Base-by-base conservation (phyloP, 1,139 yeast genomes). In the Suhomyces terraborum region DNA sequence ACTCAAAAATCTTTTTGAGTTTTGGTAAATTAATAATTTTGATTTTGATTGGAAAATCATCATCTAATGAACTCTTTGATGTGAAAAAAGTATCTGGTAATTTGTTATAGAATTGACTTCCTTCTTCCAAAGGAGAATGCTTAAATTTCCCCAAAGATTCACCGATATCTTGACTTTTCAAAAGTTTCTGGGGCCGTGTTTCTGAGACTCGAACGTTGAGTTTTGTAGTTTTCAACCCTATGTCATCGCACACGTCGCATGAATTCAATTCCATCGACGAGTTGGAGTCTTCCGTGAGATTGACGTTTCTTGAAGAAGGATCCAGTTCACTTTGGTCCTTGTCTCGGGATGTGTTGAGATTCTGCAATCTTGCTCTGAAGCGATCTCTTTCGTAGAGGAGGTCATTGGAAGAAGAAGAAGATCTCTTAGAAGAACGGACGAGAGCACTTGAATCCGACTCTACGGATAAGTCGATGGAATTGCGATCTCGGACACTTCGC, bases 371-470 rank as follows among this genome's bases (percentile, higher is more conserved):
- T 6, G 77, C 75, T 36, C 73, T 53, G 45, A 72, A 72, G 30
- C 77, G 53, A 46, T 72, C 78, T 32, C 78, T 52, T 49, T 73
- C 77, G 49, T 68, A 68, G 9, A 66, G 32, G 27, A 63, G 55
- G 48, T 72, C 78, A 46, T 70, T 71, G 8, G 77, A 72, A 6
- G 72, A 52, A 3, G 76, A 70, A 1, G 70, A 64, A 1, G 76
- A 63, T 23, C 79, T 50, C 48, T 73, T 73, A 28, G 58, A 41
- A 10, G 51, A 26, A 23, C 42, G 40, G 18, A 35, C 19, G 18
- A 37, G 19, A 7, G 20, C 8, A 3, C 20, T 8, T n/a, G 39
- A 12, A 12, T 29, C 33, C 4, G 20, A 20, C 7, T 27, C 32
- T 13, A 4, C 27, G 2, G 21, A 13, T 3, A 22, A 27, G n/a